Base-by-base conservation (phyloP, 768 basidiomycete species). In the Boletales sp. region DNA sequence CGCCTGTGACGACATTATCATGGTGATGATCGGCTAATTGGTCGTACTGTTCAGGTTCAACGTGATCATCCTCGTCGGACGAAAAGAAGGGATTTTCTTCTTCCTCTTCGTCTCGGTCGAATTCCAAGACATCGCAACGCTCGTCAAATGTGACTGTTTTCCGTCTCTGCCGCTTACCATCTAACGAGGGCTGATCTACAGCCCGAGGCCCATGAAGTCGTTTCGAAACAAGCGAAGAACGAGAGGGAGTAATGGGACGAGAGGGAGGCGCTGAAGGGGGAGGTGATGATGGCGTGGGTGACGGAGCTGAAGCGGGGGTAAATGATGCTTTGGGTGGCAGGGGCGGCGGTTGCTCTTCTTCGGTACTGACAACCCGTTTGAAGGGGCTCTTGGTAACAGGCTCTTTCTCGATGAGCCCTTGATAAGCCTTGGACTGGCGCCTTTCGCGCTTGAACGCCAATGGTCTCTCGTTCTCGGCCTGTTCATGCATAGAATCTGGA, bases 371-470 rank as follows among this genome's bases (percentile, higher is more conserved):
- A 8, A 50, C 40, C 17, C 68, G 72, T 54, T 72, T 81, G 73
- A 93, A 93, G 18, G 90, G 90, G 59, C 88, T 90, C 73, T 86
- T 90, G 25, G 83, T 81, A 25, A 93, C 90, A 8, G 84, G 84
- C 62, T 90, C 87, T 59, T 78, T 83, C 67, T 87, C 77, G 2
- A 84, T 74, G 44, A 93, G 80, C 19, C 79, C 82, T 60, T 89
- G 85, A 55, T 85, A 85, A 6, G 75, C 80, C 62, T 81, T 84
- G 48, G 86, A 89, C 64, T 91, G 86, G 41, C 83, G 80, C 39
- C 88, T 79, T 66, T 85, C 83, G 51, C 83, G 72, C 63, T 88
- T 90, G 59, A 80, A 73, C 9, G 82, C 74, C 49, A 87, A 79
- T 1, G 86, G 86, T 37, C 81, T 80, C 53, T 87, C 84, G 49